Conservation (phyloP, 106 monocot genomes). For the Ottelia alismoides region DNA sequence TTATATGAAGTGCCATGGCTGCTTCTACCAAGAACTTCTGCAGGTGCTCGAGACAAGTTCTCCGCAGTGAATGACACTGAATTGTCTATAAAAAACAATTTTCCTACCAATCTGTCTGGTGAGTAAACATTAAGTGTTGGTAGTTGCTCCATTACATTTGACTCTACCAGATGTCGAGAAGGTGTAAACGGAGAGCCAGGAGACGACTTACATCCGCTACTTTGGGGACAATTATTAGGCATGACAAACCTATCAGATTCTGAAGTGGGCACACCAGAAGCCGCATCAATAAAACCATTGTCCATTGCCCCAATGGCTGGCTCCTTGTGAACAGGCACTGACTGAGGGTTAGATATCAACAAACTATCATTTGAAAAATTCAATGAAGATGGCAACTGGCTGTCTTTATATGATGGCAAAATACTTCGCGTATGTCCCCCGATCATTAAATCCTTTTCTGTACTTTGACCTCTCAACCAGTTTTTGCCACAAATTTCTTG, state of each 20-base stretch:
- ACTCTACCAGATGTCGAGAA: not conserved
- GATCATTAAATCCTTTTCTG: conserved; percentile 45
- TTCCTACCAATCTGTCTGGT: conserved; percentile 74
- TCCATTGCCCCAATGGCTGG: conserved; percentile 1
- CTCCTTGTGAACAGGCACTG: conserved; percentile 47
- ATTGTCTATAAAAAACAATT: conserved; percentile 64
- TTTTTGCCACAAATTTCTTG: conserved; percentile 64
- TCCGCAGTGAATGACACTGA: conserved; percentile 70
- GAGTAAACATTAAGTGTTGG: conserved; percentile 46
- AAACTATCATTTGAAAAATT: conserved; percentile 84
- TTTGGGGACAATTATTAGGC: not conserved
- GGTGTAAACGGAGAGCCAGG: conserved; percentile 4
- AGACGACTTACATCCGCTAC: not conserved
- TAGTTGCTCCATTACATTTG: conserved; percentile 1
- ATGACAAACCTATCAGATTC: not conserved
- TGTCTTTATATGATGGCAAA: conserved; percentile 38
- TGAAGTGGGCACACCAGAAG: not conserved
- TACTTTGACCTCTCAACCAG: conserved; percentile 25
- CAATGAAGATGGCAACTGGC: conserved; percentile 31
- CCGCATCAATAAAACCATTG: conserved; percentile 7
- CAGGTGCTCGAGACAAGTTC: conserved; percentile 79
- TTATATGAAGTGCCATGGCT: conserved; percentile 95
- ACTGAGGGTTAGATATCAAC: conserved; percentile 40
- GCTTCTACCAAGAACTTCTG: conserved; percentile 93
- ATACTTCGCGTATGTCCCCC: conserved; percentile 31